Evolutionary conservation across 2,329 filamentous ascomycete species (phyloP), one percentile per base, ranked within the genome.

Genomic region (Fusarium burgessii): DNA sequence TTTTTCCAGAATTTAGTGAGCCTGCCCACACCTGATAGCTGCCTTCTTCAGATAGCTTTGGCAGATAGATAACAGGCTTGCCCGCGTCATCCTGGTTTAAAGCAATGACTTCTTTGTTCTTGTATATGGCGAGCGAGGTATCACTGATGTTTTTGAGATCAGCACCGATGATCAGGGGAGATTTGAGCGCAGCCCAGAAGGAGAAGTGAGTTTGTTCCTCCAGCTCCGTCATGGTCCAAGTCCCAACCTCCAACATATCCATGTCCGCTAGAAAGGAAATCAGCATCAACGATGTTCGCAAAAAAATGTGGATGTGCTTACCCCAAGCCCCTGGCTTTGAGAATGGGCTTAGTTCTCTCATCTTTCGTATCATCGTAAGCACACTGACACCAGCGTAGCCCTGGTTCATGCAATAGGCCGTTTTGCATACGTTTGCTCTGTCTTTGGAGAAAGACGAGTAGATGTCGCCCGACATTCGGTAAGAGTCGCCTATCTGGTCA

Each of bases 171-270:
- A 43, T 43, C 0, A 43, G 41, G 1, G 41, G 41, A 18, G 41
- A 43, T 11, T 43, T 43, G 2, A 43, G 41, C 7, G 41, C 41
- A 23, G 41, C 41, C 41, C 41, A 43, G 23, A 43, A 43, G 9
- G 41, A 43, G 41, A 43, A 43, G 41, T 43, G 41, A 15, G 41
- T 43, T 43, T 43, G 23, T 15, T 43, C 41, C 8, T 43, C 41
- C 23, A 43, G 15, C 23, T 43, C 41, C 14, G 41, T 43, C 41
- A 43, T 43, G 23, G 41, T 43, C 41, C 41, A 43, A 15, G 41
- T 43, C 11, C 41, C 41, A 9, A 43, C 25, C 15, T 43, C 41
- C 15, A 43, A 6, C 41, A 43, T 43, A 18, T 43, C 41, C 41
- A 43, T 43, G 15, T 43, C 41, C 9, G 41, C 41, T 43, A 18